Evolutionary conservation across 495 filamentous ascomycete genomes (phyloP).

Genomic region (Cryomyces minteri): DNA sequence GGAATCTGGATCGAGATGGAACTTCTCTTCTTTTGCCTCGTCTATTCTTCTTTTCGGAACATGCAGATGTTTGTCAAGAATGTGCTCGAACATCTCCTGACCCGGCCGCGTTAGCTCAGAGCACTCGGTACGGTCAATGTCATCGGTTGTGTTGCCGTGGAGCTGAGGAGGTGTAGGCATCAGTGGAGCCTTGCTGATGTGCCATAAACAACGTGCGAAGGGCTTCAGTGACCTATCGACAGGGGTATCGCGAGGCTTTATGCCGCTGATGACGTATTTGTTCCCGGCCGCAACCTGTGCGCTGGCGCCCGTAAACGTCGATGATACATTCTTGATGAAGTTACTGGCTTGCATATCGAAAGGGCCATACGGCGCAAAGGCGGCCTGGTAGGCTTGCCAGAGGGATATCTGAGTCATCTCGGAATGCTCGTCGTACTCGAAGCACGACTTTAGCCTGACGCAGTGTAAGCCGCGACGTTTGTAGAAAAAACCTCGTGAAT

Average conservation of each 20-base stretch:
- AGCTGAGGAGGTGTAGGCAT: slow-evolving; percentile 1
- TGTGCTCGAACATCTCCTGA: slow-evolving; percentile 52
- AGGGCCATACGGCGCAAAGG: slow-evolving; percentile 21
- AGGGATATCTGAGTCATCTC: slow-evolving; percentile 91
- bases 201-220: slow-evolving; percentile 39
- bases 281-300: slow-evolving; percentile 47
- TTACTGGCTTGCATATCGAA: slow-evolving; percentile 71
- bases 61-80: slow-evolving; percentile 48
- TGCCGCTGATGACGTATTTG: slow-evolving; percentile 89
- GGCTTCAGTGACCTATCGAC: slow-evolving; percentile 46
- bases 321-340: slow-evolving; percentile 90
- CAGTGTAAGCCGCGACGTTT: too few relatives aligned
- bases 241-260: slow-evolving; percentile 56
- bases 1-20: slow-evolving; percentile 19
- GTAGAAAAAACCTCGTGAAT: too few relatives aligned
- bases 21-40: slow-evolving; percentile 28
- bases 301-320: slow-evolving; percentile 49
- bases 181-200: slow-evolving; percentile 21
- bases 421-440: slow-evolving; percentile 66
- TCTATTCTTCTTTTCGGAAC: slow-evolving; percentile 15
- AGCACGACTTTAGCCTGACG: slow-evolving; percentile 40
- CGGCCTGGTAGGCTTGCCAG: slow-evolving; percentile 72
- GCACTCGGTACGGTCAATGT: slow-evolving; percentile 27
- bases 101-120: slow-evolving; percentile 39
- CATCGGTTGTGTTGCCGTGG: background rate